Evolutionary conservation across 257 asterid genomes (phyloP).

Genomic region (Verbascum thapsus): DNA sequence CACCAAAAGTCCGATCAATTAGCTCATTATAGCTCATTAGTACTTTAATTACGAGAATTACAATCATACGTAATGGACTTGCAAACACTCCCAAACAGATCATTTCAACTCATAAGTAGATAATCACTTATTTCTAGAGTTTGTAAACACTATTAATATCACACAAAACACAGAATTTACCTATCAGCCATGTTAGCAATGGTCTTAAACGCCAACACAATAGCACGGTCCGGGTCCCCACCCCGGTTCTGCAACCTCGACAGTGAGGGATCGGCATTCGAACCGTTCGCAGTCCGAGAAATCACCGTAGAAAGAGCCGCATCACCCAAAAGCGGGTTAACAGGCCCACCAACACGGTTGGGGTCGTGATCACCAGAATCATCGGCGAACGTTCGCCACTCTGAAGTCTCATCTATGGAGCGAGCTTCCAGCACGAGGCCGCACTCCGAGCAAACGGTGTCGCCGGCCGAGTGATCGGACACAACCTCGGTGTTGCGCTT

Average conservation of each 20-base stretch:
- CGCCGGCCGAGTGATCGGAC: slow-evolving; percentile 88
- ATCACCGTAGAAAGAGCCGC: slow-evolving; percentile 77
- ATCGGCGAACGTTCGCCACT: slow-evolving; percentile 93
- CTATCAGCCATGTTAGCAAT: slow-evolving; percentile 94
- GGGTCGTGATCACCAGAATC: slow-evolving; percentile 95
- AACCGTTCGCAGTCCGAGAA: slow-evolving; percentile 61
- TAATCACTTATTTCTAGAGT: too few species aligned
- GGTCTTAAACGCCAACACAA: slow-evolving; percentile 77
- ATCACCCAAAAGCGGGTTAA: slow-evolving; percentile 79
- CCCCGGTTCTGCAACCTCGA: slow-evolving; percentile 89
- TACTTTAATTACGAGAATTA: too few species aligned
- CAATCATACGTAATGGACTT: too few species aligned
- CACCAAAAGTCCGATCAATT: slow-evolving; percentile 3
- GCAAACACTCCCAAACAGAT: too few species aligned
- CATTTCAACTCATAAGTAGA: too few species aligned
- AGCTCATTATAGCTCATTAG: too few species aligned
- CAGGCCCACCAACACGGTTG: slow-evolving; percentile 90
- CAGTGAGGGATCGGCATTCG: slow-evolving; percentile 59
- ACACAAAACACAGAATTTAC: slow-evolving; percentile 40
- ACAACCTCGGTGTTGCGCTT: slow-evolving; percentile 91
- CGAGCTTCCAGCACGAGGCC: slow-evolving; percentile 91
- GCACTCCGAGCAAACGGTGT: slow-evolving; percentile 97
- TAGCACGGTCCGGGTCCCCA: slow-evolving; percentile 89
- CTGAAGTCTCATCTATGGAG: slow-evolving; percentile 85
- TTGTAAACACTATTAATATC: too few species aligned